Evolutionary conservation across 176 grass and related monocot genomes (phyloP).

Genomic region (Carex littledalei): DNA sequence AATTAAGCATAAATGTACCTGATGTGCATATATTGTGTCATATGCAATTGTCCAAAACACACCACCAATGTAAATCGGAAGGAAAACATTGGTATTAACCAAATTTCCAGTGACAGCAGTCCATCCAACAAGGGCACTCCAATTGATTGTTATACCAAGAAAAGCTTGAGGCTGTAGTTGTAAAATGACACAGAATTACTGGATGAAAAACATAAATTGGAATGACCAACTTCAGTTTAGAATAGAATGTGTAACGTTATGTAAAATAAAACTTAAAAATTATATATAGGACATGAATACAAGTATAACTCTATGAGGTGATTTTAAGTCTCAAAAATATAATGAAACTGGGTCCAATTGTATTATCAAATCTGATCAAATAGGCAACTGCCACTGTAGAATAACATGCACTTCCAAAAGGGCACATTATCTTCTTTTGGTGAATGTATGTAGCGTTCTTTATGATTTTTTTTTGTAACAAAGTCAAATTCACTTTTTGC

Average conservation of each 20-base stretch:
- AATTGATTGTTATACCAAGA: constrained; percentile 38
- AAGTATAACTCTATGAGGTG: neutral
- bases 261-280: too few relatives aligned
- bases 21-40: constrained; percentile 51
- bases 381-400: too few relatives aligned
- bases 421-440: too few relatives aligned
- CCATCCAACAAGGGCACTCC: constrained; percentile 37
- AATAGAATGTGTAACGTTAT: too few relatives aligned
- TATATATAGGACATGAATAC: too few relatives aligned
- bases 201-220: neutral
- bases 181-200: neutral
- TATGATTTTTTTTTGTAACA: too few relatives aligned
- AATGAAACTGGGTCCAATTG: too few relatives aligned
- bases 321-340: neutral
- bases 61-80: constrained; percentile 31
- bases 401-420: too few relatives aligned
- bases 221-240: too few relatives aligned
- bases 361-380: too few relatives aligned
- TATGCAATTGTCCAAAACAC: constrained; percentile 42
- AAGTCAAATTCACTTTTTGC: too few relatives aligned
- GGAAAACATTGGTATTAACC: constrained; percentile 16
- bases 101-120: constrained; percentile 33
- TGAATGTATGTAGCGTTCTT: too few relatives aligned
- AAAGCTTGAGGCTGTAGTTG: constrained; percentile 37
- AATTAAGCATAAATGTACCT: constrained; percentile 6